These are phyloP conservation scores for Capsella rubella DNA, from an alignment of 441 rosid genomes.

Conservation along the genomic window DNA sequence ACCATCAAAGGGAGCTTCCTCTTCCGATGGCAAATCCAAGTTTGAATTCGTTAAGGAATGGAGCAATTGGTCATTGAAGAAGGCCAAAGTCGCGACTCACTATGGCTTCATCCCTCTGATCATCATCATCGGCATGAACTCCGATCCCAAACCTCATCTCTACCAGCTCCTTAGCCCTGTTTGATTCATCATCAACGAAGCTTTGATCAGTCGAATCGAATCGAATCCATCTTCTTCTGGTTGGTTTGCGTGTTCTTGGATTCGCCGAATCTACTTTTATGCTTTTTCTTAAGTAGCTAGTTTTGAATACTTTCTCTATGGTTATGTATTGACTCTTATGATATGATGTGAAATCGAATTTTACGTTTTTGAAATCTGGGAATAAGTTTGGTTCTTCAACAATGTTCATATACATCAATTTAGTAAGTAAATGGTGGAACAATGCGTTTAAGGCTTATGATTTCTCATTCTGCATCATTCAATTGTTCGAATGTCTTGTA, in stretches of 20 bases:
- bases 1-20: slow-evolving; percentile 42
- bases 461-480: slow-evolving; percentile 22
- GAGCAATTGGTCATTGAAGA: slow-evolving; percentile 84
- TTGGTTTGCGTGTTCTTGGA: slow-evolving; percentile 37
- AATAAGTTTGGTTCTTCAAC: neutral
- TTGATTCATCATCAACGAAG: slow-evolving; percentile 41
- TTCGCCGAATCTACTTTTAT: slow-evolving; percentile 51
- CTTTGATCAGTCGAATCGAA: neutral
- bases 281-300: neutral
- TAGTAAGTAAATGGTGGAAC: neutral
- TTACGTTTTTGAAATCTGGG: slow-evolving; percentile 16
- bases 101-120: slow-evolving; percentile 90
- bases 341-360: slow-evolving; percentile 23
- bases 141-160: slow-evolving; percentile 90
- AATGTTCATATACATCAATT: neutral
- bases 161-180: slow-evolving; percentile 88
- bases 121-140: slow-evolving; percentile 89
- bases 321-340: slow-evolving; percentile 35
- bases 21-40: slow-evolving; percentile 45
- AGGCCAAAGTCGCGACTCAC: slow-evolving; percentile 85
- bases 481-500: slow-evolving; percentile 28
- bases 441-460: neutral
- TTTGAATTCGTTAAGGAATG: slow-evolving; percentile 72
- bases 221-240: slow-evolving; percentile 21
- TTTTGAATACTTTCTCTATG: neutral